Evolutionary conservation across 2,329 filamentous ascomycete species (phyloP).

Genomic region (Emergomyces pasteurianus): DNA sequence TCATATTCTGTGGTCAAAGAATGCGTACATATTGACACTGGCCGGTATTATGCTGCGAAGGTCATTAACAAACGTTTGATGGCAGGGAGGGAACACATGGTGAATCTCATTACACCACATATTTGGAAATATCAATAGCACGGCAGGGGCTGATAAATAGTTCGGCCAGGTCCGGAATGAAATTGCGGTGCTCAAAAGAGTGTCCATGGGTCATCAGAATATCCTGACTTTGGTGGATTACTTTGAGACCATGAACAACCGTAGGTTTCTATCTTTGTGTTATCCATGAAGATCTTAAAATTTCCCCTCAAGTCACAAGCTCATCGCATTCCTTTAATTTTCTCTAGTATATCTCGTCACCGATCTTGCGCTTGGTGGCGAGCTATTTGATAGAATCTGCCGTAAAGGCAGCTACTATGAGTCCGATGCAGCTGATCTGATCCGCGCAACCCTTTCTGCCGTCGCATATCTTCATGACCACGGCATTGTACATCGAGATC

Average conservation of each 20-base stretch:
- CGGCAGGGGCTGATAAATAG: background rate
- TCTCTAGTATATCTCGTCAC: slow-evolving; percentile 78
- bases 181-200: slow-evolving; percentile 90
- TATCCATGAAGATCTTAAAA: background rate
- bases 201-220: slow-evolving; percentile 99
- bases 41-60: slow-evolving; percentile 95
- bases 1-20: slow-evolving; percentile 98
- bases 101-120: slow-evolving; percentile 31
- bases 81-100: slow-evolving; percentile 97
- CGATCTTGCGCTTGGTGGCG: slow-evolving; percentile 87
- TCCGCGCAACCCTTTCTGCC: slow-evolving; percentile 89
- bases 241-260: slow-evolving; percentile 99
- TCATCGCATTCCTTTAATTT: background rate
- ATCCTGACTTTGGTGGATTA: slow-evolving; percentile 97
- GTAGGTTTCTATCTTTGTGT: slow-evolving; percentile 30
- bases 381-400: slow-evolving; percentile 97
- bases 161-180: slow-evolving; percentile 73
- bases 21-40: slow-evolving; percentile 96
- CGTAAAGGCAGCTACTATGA: slow-evolving; percentile 98
- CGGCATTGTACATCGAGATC: slow-evolving; percentile 92
- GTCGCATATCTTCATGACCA: slow-evolving; percentile 98
- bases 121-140: background rate
- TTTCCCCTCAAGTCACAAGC: background rate
- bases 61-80: slow-evolving; percentile 99
- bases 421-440: slow-evolving; percentile 87